These are phyloP conservation scores for Brettanomyces sp. DNA, from an alignment of 805 yeast species.

Conservation along the genomic window DNA sequence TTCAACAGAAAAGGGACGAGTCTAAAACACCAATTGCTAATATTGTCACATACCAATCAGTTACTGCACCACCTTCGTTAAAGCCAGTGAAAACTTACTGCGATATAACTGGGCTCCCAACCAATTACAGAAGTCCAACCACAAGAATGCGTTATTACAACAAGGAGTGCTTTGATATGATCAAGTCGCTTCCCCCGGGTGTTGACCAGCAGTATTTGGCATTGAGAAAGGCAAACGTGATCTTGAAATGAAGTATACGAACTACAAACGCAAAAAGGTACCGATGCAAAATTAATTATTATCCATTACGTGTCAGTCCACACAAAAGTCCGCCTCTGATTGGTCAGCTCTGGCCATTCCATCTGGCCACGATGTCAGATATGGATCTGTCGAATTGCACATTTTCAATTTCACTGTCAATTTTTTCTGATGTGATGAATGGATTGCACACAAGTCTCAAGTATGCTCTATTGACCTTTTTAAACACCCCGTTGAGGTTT, in stretches of 20 bases:
- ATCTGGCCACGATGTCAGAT: slow-evolving; percentile 16
- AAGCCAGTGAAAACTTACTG: slow-evolving; percentile 78
- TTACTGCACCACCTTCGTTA: slow-evolving; percentile 82
- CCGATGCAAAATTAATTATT: too few species aligned
- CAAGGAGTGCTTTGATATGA: slow-evolving; percentile 71
- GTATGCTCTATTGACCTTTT: slow-evolving; percentile 44
- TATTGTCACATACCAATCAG: slow-evolving; percentile 58
- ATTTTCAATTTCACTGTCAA: slow-evolving; percentile 22
- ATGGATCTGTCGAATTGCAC: slow-evolving; percentile 20
- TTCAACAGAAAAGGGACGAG: slow-evolving; percentile 30
- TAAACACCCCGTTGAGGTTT: slow-evolving; percentile 21
- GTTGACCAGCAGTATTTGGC: slow-evolving; percentile 88
- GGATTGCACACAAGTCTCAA: slow-evolving; percentile 54
- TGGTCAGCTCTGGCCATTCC: slow-evolving; percentile 11
- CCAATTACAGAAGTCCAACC: slow-evolving; percentile 64
- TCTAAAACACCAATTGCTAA: slow-evolving; percentile 17
- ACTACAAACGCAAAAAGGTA: neutral
- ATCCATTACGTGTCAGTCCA: too few species aligned
- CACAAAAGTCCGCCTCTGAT: too few species aligned
- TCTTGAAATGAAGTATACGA: slow-evolving; percentile 37
- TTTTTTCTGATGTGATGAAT: slow-evolving; percentile 31
- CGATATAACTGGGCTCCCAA: slow-evolving; percentile 85
- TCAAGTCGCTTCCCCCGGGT: slow-evolving; percentile 77
- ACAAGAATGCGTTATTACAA: slow-evolving; percentile 73
- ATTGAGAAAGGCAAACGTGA: slow-evolving; percentile 79